Base-by-base conservation (phyloP, 148 eudicot species). In the Chenopodium formosanum region DNA sequence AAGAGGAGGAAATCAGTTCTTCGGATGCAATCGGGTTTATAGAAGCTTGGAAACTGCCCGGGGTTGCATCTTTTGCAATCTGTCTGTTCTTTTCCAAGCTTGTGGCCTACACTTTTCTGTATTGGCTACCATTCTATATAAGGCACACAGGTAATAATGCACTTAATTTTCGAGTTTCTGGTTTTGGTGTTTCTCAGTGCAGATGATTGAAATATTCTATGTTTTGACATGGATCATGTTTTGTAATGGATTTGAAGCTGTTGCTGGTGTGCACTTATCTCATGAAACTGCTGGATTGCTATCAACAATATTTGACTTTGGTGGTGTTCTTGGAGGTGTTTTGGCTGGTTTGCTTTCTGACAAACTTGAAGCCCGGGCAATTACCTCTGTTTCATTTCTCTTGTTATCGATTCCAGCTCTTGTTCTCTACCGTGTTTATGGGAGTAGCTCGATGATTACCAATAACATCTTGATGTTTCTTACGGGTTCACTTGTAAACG, bases 41-140 rank as follows among this genome's bases (percentile, higher is more conserved):
- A 1, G 94, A 86, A 80, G 99, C 98, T 4, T 96, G 99, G 99
- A 94, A 84, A 82, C 85, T 96, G 79, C 99, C 99, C 0, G 90
- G 92, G 34, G 99, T 94, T 75, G 97, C 92, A 12, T 83, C 97
- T 1, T 96, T 88, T 82, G 97, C 99, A 1, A 84, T 94, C 74
- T 94, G 95, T 82, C 86, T 96, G 66, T 96, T 96, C 83, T 96
- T 96, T 87, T 92, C 98, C 50, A 96, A 96, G 93, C 99, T 96
- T 67, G 99, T 96, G 77, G 98, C 97, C 14, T 96, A 96, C 86
- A 96, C 99, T 1, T 96, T 96, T 88, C 86, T 96, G 47, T 96
- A 96, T 81, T 96, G 99, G 99, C 71, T 96, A 84, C 99, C 99
- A 46, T 96, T 96, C 85, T 96, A 96, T 85, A 89, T 93, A 32